Evolutionary conservation across 2,329 filamentous ascomycete species (phyloP), one percentile per base, ranked within the genome.

Genomic region (Xylariaceae sp.): DNA sequence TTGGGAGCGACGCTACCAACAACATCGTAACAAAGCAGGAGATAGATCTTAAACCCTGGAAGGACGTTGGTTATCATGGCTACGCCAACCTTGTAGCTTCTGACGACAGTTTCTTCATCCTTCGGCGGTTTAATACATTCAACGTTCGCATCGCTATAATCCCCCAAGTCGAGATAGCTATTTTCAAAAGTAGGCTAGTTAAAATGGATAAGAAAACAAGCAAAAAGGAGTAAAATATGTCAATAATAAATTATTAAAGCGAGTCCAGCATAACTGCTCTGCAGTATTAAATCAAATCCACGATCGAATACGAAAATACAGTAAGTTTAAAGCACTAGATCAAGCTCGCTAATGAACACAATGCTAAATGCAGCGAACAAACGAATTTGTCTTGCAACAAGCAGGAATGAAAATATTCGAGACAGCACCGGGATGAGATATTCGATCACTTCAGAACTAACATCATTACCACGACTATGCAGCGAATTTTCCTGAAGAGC

Each of bases 101-200:
- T 0, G 69, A 70, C 2, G 61, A 63, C 16, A 68, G 70, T 30
- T 62, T 70, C 18, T 60, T 65, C 15, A 61, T 73, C 7, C 61
- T 75, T 6, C 63, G 72, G 6, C 61, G 68, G 15, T 75, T 73
- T 39, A 60, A 63, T 9, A 53, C 59, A 2, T 58, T 73, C 1
- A 71, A 70, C 35, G 54, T 58, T 8, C 57, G 70, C n/a, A 56
- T 72, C 15, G 57, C 67, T 1, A 58, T 74, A 6, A 59, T 58
- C 4, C 55, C 72, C 11, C 72, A 75, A 56, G 71, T 74, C 40
- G 60, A 71, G 40, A 60, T 74, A 2, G 59, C 62, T 0, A 55
- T 40, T 1, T 51, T 74, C 0, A 71, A 74, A 50, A 51, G 66
- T 13, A 20, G 68, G 11, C 60, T 73, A 0, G 18, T 51, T 2